A percentile compares a stretch with the other conserved stretches of the same genome.
Conservation (phyloP, 1,139 yeast genomes). For the Blastobotrys illinoisensis region DNA sequence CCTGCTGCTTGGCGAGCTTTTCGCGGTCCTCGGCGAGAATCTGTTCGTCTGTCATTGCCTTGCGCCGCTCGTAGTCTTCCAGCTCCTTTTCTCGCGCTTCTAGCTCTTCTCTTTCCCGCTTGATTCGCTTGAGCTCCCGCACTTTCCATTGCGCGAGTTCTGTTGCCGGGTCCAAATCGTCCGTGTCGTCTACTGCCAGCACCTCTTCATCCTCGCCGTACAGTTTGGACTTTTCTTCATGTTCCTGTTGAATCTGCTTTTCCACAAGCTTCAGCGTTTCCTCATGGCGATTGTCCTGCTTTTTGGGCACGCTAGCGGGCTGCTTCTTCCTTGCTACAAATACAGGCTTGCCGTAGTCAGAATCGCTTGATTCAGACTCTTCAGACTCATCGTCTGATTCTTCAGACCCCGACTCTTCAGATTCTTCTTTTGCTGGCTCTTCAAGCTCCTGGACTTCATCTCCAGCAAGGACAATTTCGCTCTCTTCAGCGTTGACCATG, state of each 20-base stretch:
- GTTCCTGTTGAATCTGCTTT: slow-evolving; percentile 18
- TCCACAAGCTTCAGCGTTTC: slow-evolving; percentile 22
- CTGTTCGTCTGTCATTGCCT: slow-evolving; percentile 33
- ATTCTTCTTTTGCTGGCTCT: slow-evolving; percentile 4
- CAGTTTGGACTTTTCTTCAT: slow-evolving; percentile 12
- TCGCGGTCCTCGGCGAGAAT: slow-evolving; percentile 17
- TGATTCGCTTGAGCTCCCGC: slow-evolving; percentile 40
- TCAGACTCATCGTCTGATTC: slow-evolving; percentile 15
- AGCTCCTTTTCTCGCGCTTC: slow-evolving; percentile 37
- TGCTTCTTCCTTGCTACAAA: slow-evolving; percentile 23
- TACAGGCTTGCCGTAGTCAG: slow-evolving; percentile 17
- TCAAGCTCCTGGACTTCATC: slow-evolving; percentile 9
- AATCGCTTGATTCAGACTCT: slow-evolving; percentile 10
- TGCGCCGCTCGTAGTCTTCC: slow-evolving; percentile 36
- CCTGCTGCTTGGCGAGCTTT: slow-evolving; percentile 13
- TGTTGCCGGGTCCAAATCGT: slow-evolving; percentile 45
- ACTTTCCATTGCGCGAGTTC: slow-evolving; percentile 45
- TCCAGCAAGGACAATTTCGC: slow-evolving; percentile 1
- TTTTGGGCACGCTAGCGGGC: not conserved
- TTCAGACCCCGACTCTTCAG: slow-evolving; percentile 8
- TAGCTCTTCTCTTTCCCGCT: slow-evolving; percentile 40
- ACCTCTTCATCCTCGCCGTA: slow-evolving; percentile 22
- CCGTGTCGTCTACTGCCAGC: slow-evolving; percentile 48
- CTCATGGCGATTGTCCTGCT: slow-evolving; percentile 11
- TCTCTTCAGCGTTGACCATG: not conserved